Evolutionary conservation across 768 basidiomycete species (phyloP), one percentile per base, ranked within the genome.

Genomic region (Clitopilus passeckerianus): DNA sequence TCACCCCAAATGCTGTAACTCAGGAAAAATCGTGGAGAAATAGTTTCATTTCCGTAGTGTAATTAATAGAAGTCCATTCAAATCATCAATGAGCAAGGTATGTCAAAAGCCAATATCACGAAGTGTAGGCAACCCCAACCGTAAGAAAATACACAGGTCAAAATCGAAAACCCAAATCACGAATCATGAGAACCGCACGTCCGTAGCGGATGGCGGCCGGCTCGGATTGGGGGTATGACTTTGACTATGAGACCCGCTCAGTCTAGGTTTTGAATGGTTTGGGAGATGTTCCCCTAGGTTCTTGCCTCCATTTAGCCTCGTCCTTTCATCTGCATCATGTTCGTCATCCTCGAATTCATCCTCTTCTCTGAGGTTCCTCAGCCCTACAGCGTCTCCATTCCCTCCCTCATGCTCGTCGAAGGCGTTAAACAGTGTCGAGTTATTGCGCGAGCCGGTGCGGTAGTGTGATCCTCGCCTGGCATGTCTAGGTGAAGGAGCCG

Each of bases 361-460:
- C 54, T 86, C 87, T 75, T 94, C 93, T 37, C 79, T 74, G 56
- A 95, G 73, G 61, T 79, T 77, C 12, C 82, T 77, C 53, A 95
- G 67, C 12, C 86, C 86, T 44, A 89, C 76, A 58, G 54, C 81
- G 76, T 67, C 66, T 59, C 63, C 15, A n/a, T 50, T 50, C 20
- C 22, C 46, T 64, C 71, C 43, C 24, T 79, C 81, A 24, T 77
- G 77, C 54, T 80, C 85, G 58, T 88, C 91, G 65, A 90, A 93
- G 12, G 91, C 81, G 69, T 81, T 86, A 73, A 93, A 95, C 23
- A 95, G 74, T 15, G 86, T 86, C 6, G 79, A 78, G 66, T 90
- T 88, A 1, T 82, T 76, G 23, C 86, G 84, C 64, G 88, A 89
- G 12, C 4, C 7, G 7, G 27, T 30, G 7, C 27, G 27, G 27